These are phyloP conservation scores for Misopates orontium DNA, from an alignment of 257 asterid genomes.

Conservation along the genomic window DNA sequence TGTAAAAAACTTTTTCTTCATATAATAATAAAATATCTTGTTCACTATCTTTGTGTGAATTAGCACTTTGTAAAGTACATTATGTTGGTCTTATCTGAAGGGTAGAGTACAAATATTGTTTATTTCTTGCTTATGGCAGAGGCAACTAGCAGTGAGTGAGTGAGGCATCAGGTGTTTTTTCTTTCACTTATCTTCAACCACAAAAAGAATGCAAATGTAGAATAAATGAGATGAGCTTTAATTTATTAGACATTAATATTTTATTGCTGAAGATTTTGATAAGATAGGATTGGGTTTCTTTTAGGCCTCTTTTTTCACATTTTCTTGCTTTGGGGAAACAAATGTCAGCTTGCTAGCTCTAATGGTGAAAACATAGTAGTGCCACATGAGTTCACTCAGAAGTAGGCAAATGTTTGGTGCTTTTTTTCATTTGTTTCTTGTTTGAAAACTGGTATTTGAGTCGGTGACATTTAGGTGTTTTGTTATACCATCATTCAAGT, in stretches of 20 bases:
- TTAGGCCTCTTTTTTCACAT: background rate
- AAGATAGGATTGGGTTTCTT: constrained; percentile 14
- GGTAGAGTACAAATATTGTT: background rate
- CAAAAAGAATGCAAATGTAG: constrained; percentile 8
- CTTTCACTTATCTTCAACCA: background rate
- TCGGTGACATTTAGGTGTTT: constrained; percentile 32
- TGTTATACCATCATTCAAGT: constrained; percentile 15
- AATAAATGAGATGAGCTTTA: constrained; percentile 26
- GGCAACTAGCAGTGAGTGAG: constrained; percentile 22
- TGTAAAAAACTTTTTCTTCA: background rate
- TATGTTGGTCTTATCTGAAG: background rate
- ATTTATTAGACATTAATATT: constrained; percentile 13
- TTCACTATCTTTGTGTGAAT: background rate
- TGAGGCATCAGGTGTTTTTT: constrained; percentile 18
- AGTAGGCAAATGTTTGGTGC: constrained; percentile 39
- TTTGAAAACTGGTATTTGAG: constrained; percentile 35
- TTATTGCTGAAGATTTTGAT: constrained; percentile 16
- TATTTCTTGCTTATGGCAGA: constrained; percentile 31
- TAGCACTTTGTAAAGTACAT: background rate
- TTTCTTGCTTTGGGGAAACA: constrained; percentile 28
- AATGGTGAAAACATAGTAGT: constrained; percentile 27
- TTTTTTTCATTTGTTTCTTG: constrained; percentile 34
- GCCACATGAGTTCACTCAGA: constrained; percentile 33
- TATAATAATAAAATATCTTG: constrained; percentile 4
- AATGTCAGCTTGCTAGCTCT: constrained; percentile 24